These are phyloP conservation scores for Gymnopus androsaceus DNA, from an alignment of 1,284 basidiomycete genomes.

Conservation along the genomic window DNA sequence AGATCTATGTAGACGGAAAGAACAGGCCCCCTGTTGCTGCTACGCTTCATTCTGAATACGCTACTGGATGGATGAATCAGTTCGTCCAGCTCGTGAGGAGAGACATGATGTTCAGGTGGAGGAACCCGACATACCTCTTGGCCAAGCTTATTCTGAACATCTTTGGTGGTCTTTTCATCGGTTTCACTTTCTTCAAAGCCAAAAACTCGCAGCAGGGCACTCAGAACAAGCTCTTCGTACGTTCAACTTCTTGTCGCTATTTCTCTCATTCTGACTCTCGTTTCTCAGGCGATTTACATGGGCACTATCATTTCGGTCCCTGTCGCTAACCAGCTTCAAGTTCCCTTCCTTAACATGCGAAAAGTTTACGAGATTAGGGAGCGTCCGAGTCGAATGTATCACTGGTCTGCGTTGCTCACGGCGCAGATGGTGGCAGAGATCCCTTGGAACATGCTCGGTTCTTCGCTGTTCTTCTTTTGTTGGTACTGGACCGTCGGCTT, in stretches of 20 bases:
- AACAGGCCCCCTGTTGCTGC: conserved; percentile 33
- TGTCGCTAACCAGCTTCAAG: conserved; percentile 49
- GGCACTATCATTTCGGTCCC: conserved; percentile 45
- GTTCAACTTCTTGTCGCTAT: conserved; percentile 15
- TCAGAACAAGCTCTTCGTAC: conserved; percentile 79
- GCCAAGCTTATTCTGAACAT: conserved; percentile 70
- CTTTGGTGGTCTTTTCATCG: conserved; percentile 61
- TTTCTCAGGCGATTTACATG: conserved; percentile 45
- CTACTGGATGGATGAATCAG: conserved; percentile 52
- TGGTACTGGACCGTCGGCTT: conserved; percentile 62
- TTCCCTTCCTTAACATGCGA: conserved; percentile 47
- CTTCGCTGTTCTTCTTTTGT: conserved; percentile 54
- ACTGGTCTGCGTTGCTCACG: conserved; percentile 74
- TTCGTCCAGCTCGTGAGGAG: conserved; percentile 44
- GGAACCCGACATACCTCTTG: conserved; percentile 70
- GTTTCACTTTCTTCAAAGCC: conserved; percentile 68
- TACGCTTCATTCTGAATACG: conserved; percentile 49
- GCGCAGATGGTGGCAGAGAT: conserved; percentile 64
- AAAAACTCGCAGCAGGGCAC: conserved; percentile 70
- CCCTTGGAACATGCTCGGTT: conserved; percentile 67
- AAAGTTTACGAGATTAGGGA: conserved; percentile 75
- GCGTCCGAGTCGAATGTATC: conserved; percentile 79
- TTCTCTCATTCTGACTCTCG: background rate
- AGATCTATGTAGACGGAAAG: conserved; percentile 40
- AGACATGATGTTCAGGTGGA: conserved; percentile 41